Conservation (phyloP, 257 asterid genomes). For the Linaria vulgaris region DNA sequence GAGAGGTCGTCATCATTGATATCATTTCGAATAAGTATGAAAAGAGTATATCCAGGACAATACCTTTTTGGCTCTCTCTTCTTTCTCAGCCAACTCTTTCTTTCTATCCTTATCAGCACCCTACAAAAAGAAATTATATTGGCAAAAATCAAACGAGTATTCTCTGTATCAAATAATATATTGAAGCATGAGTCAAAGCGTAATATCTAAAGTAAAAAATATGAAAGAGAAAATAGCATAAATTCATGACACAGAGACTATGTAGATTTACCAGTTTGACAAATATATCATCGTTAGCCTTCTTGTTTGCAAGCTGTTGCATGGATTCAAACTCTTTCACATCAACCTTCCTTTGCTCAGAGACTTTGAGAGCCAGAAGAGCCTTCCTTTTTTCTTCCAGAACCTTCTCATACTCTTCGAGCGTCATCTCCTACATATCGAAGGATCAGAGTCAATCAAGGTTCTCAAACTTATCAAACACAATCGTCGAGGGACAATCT, state of each 20-base stretch:
- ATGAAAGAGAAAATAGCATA: not conserved
- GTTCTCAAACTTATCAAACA: not conserved
- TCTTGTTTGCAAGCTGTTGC: constrained; percentile 80
- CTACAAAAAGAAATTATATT: constrained; percentile 29
- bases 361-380: constrained; percentile 46
- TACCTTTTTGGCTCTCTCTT: constrained; percentile 86
- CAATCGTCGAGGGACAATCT: not conserved
- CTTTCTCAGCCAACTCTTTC: constrained; percentile 75
- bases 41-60: not conserved
- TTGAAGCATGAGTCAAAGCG: not conserved
- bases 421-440: constrained; percentile 74
- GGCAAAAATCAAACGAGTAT: not conserved
- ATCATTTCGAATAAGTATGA: not conserved
- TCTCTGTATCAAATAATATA: not conserved
- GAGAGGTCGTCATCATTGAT: not conserved
- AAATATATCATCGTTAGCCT: constrained; percentile 59
- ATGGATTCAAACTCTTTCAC: constrained; percentile 69
- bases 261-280: constrained; percentile 65
- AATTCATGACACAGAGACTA: not conserved
- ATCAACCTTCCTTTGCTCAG: constrained; percentile 84
- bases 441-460: constrained; percentile 4
- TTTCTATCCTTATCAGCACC: constrained; percentile 74
- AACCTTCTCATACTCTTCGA: constrained; percentile 86
- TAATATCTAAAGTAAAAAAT: no score
- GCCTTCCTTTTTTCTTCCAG: constrained; percentile 82